Base-by-base conservation (phyloP, 106 monocot species). In the Phalaenopsis equestris region DNA sequence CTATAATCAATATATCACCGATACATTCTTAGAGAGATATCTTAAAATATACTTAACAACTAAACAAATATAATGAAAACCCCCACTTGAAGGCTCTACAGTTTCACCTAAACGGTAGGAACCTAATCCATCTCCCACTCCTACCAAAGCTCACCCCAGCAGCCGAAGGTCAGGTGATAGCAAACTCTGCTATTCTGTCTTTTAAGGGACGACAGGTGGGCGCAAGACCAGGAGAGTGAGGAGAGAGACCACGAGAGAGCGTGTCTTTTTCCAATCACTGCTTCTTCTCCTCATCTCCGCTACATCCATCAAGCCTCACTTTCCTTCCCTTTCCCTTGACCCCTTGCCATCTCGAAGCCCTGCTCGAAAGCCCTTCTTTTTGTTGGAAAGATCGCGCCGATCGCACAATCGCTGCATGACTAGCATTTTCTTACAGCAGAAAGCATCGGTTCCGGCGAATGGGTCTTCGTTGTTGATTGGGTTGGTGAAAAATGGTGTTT, bases 201-300 rank as follows among this genome's bases (percentile, higher is more conserved):
- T n/a, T n/a, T 3, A 74, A 74, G 37, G 42, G 16, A 42, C 30
- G 43, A 45, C 43, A 74, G n/a, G 74, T 74, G 74, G 43, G 43
- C 11, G 42, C 16, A 5, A 42, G 41, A 41, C 41, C 9, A 18
- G 42, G 24, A 24, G 41, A 42, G 42, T 4, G 42, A n/a, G 43
- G 42, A 72, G 38, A 41, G 72, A 72, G 38, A 72, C 18, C 17
- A 43, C 3, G 74, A 42, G 17, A 45, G 74, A n/a, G 74, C 6
- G 74, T n/a, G 74, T 74, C 74, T 19, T 74, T 74, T 74, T 74
- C 74, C 74, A 18, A 74, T 43, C 74, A 45, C 43, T 43, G 18
- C 42, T 74, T 37, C 8, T 30, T 15, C 72, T 38, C 38, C 72
- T 5, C 72, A 41, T 39, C 72, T 38, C 41, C 52, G 52, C 52